These are phyloP conservation scores for Arabidopsis suecica DNA, from an alignment of 345 rosid species.

Conservation along the genomic window DNA sequence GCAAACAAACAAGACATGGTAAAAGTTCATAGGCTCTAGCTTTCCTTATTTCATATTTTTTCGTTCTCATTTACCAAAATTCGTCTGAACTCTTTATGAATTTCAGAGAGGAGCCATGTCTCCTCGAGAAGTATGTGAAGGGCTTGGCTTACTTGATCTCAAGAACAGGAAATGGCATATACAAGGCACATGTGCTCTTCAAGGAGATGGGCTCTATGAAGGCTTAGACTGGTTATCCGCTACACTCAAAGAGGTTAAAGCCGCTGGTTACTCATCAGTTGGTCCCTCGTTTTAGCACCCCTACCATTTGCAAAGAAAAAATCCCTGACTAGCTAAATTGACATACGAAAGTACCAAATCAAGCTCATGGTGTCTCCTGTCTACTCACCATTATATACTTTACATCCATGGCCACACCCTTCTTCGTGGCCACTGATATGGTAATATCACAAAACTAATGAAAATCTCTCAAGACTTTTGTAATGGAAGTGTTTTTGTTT, in stretches of 20 bases:
- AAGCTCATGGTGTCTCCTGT: slow-evolving; percentile 26
- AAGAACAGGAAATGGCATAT: slow-evolving; percentile 99
- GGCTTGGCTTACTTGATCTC: slow-evolving; percentile 87
- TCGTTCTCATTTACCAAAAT: not conserved
- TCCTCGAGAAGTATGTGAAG: slow-evolving; percentile 91
- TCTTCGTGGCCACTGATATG: slow-evolving; percentile 31
- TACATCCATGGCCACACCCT: slow-evolving; percentile 21
- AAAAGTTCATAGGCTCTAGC: slow-evolving; percentile 35
- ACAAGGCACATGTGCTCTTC: slow-evolving; percentile 95
- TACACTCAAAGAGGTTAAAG: slow-evolving; percentile 86
- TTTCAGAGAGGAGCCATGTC: slow-evolving; percentile 97
- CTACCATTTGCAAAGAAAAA: slow-evolving; percentile 36
- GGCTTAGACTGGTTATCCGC: slow-evolving; percentile 93
- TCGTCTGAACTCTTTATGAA: not conserved
- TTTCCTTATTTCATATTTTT: not conserved
- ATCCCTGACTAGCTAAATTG: not conserved
- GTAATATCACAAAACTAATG: slow-evolving; percentile 13
- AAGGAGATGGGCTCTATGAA: slow-evolving; percentile 97
- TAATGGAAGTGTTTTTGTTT: slow-evolving; percentile 12
- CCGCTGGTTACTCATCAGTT: slow-evolving; percentile 86
- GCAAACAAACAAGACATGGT: slow-evolving; percentile 99
- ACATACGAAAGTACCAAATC: slow-evolving; percentile 4
- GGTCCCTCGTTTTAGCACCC: slow-evolving; percentile 68
- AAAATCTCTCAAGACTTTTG: slow-evolving; percentile 4
- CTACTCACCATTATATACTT: slow-evolving; percentile 37